Conservation (phyloP, 1,284 basidiomycete genomes). For the Irpex sp. region DNA sequence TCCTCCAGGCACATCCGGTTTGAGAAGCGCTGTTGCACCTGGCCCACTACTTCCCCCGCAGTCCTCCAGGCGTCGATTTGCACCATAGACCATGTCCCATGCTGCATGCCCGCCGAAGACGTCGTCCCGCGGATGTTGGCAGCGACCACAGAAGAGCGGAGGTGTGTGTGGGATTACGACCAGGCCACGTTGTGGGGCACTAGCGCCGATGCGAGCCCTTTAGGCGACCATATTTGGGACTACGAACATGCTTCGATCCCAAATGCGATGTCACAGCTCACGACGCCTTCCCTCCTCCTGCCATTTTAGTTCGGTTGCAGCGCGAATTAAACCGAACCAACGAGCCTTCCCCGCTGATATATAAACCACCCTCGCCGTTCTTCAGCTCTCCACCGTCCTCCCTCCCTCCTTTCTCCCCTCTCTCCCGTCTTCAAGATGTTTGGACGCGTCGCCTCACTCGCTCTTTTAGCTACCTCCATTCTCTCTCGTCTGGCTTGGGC, state of each 20-base stretch:
- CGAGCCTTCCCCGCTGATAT: constrained; percentile 1
- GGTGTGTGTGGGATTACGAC: no score
- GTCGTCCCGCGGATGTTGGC: not conserved
- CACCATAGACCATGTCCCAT: not conserved
- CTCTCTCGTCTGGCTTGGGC: constrained; percentile 17
- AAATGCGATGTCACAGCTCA: not conserved
- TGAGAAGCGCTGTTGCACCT: not conserved
- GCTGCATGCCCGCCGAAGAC: not conserved
- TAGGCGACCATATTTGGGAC: constrained; percentile 3
- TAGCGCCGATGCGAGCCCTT: not conserved
- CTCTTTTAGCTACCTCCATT: constrained; percentile 14
- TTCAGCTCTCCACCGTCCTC: not conserved
- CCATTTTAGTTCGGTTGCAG: constrained; percentile 1
- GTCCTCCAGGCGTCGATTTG: not conserved
- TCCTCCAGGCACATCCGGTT: not conserved
- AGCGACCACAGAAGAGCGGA: no score
- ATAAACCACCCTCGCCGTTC: constrained; percentile 1
- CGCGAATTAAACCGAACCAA: not conserved
- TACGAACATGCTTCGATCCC: constrained; percentile 9
- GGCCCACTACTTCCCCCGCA: not conserved
- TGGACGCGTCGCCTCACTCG: constrained; percentile 12
- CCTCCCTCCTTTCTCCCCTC: not conserved
- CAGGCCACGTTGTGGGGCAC: not conserved
- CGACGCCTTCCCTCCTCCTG: constrained; percentile 1
- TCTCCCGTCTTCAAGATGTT: constrained; percentile 2